A percentile compares a stretch with the other conserved stretches of the same genome.
Conservation (phyloP, 495 filamentous ascomycete genomes). For the Entonaema liquescens region DNA sequence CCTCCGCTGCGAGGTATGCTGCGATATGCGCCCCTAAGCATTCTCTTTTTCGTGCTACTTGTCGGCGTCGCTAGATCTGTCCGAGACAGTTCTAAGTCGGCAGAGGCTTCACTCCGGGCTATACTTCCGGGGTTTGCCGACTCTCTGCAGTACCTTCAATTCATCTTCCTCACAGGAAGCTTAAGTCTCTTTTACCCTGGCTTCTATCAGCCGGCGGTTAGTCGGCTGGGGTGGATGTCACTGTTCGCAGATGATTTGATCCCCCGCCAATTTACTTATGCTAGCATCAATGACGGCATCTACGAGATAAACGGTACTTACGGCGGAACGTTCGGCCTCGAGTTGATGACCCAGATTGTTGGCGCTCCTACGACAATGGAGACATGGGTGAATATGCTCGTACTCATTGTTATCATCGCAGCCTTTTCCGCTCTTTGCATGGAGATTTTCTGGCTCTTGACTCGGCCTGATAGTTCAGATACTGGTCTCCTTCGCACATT, state of each 20-base stretch:
- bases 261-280: conserved; percentile 55
- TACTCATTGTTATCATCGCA: conserved; percentile 10
- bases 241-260: background rate
- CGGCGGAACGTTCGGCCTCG: conserved; percentile 28
- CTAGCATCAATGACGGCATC: conserved; percentile 18
- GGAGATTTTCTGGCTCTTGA: background rate
- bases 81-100: background rate
- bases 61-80: background rate
- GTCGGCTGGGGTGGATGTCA: background rate
- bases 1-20: background rate
- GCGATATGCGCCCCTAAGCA: background rate
- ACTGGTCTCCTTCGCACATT: conserved; percentile 16
- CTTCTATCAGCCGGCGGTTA: conserved; percentile 56
- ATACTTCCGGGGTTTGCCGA: conserved; percentile 28
- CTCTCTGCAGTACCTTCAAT: conserved; percentile 83
- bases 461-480: background rate
- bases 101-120: background rate
- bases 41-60: background rate
- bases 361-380: conserved; percentile 26
- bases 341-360: conserved; percentile 34
- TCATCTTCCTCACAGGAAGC: conserved; percentile 74
- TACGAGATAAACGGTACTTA: conserved; percentile 35
- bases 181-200: conserved; percentile 78
- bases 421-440: background rate
- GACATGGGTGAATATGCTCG: conserved; percentile 34